Base-by-base conservation (phyloP, 2,329 filamentous ascomycete genomes). In the Fusarium burgessii region DNA sequence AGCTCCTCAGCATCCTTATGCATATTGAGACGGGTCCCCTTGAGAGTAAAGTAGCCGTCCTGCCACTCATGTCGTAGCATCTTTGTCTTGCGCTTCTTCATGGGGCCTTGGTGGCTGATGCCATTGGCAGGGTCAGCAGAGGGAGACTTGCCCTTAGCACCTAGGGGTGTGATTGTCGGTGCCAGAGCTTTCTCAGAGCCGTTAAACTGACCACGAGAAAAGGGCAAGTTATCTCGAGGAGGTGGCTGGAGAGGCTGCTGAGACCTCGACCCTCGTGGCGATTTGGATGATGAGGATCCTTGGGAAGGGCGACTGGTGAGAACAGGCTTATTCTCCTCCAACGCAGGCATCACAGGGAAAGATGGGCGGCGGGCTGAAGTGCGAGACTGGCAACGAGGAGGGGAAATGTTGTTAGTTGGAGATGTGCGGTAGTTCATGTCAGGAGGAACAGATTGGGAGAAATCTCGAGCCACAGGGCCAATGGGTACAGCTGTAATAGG, bases 11-110 rank as follows among this genome's bases (percentile, higher is more conserved):
- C 82, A 70, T 92, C 88, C 77, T 91, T 90, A 85, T 95, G 93
- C 88, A 95, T 92, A 58, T 92, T 90, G 40, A 93, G 86, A 32
- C 89, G 88, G 29, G 90, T 93, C 63, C 92, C 92, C 76, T 91
- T 90, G 70, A 98, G 91, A 29, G 93, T 94, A 80, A 96, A 97
- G 84, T 95, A 96, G 74, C 94, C 92, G 79, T 97, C 93, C 77
- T 94, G 90, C 95, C 95, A 98, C 83, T 98, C 95, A 80, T 97
- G 93, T 45, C 94, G 93, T 66, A 97, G 88, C 85, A 97, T 90
- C 77, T 90, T 91, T 36, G 92, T 97, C 84, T 94, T 94, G 78
- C 95, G 93, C 86, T 97, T 97, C 86, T 94, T 95, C 90, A 99
- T 97, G 81, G 91, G 94, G 3, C 96, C 96, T 52, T 93, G 89